These are phyloP conservation scores for Acarospora socialis DNA, from an alignment of 2,329 filamentous ascomycete species.

Conservation along the genomic window DNA sequence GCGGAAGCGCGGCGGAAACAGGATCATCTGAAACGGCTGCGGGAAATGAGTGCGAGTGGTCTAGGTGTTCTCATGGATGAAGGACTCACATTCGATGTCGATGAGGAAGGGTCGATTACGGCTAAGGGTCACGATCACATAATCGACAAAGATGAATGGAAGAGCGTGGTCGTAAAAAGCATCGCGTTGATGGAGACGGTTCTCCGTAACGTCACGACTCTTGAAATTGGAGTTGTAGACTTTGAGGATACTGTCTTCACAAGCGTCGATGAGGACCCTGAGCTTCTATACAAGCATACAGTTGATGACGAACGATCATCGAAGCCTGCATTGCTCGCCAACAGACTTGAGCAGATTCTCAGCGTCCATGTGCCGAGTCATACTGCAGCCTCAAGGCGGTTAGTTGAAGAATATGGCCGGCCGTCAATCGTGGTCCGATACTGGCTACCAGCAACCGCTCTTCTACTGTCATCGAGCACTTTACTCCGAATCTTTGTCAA, in stretches of 20 bases:
- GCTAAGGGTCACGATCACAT: conserved; percentile 32
- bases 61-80: conserved; percentile 80
- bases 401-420: conserved; percentile 54
- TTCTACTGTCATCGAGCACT: conserved; percentile 72
- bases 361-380: conserved; percentile 55
- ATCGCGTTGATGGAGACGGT: conserved; percentile 79
- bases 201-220: conserved; percentile 52
- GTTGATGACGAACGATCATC: conserved; percentile 28
- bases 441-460: conserved; percentile 63
- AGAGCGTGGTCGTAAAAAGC: conserved; percentile 62
- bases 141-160: conserved; percentile 43
- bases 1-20: conserved; percentile 65
- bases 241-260: conserved; percentile 43
- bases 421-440: conserved; percentile 67
- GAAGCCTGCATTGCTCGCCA: conserved; percentile 43
- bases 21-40: conserved; percentile 53
- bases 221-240: conserved; percentile 40
- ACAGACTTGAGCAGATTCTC: conserved; percentile 55
- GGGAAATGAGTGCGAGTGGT: conserved; percentile 70
- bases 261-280: conserved; percentile 46
- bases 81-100: conserved; percentile 54
- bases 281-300: conserved; percentile 38
- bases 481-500: conserved; percentile 66
- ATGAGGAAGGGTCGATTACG: conserved; percentile 42
- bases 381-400: conserved; percentile 36